These are phyloP conservation scores for Hebeloma cylindrosporum DNA, from an alignment of 768 basidiomycete species.

Conservation along the genomic window DNA sequence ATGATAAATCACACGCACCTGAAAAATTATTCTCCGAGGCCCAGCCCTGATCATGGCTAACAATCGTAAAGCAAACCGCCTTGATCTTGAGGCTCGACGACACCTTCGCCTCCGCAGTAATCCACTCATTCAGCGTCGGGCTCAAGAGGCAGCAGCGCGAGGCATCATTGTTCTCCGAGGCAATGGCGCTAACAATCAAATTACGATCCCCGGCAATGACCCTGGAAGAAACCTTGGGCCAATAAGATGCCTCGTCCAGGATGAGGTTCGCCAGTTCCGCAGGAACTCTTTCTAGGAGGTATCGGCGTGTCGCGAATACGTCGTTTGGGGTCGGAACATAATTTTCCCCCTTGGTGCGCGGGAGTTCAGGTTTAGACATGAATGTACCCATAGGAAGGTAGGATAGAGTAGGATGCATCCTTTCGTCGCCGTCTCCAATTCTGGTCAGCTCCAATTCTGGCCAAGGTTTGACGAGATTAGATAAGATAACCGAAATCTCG, in stretches of 20 bases:
- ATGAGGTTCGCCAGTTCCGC: slow-evolving; percentile 2
- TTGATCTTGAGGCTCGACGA: too few relatives aligned
- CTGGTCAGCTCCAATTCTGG: too few relatives aligned
- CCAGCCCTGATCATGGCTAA: slow-evolving; percentile 10
- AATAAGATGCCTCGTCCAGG: not conserved
- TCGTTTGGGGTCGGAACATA: not conserved
- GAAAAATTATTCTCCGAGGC: not conserved
- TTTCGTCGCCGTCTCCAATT: too few relatives aligned
- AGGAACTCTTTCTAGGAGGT: not conserved
- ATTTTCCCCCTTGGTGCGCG: too few relatives aligned
- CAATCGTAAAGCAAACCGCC: not conserved
- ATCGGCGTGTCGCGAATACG: not conserved
- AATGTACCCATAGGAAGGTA: too few relatives aligned
- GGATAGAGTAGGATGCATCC: too few relatives aligned
- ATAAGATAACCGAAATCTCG: too few relatives aligned
- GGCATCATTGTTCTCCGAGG: not conserved
- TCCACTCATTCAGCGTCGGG: not conserved
- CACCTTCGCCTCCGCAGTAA: not conserved
- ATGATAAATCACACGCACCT: not conserved
- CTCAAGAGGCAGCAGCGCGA: not conserved
- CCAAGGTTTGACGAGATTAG: too few relatives aligned
- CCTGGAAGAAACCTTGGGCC: not conserved
- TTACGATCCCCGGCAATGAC: too few relatives aligned
- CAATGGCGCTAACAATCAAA: too few relatives aligned
- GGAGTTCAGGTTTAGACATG: too few relatives aligned